Evolutionary conservation across 768 basidiomycete genomes (phyloP).

Genomic region (Boletus sp.): DNA sequence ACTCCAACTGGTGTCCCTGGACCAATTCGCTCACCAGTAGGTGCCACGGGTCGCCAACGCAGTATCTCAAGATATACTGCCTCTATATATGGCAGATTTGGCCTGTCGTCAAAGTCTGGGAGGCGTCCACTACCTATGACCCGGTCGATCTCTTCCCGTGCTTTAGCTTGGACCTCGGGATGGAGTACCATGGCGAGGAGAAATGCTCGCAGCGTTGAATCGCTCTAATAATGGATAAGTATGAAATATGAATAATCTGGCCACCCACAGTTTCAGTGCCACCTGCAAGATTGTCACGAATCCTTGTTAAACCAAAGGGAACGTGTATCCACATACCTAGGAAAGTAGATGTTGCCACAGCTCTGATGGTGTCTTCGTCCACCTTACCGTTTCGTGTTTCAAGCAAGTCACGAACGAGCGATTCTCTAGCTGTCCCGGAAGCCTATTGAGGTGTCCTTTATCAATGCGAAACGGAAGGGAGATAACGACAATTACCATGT

Average conservation of each 20-base stretch:
- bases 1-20: background rate
- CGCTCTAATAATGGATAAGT: constrained; percentile 11
- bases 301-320: background rate
- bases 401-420: constrained; percentile 21
- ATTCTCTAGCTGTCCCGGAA: constrained; percentile 19
- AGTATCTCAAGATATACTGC: constrained; percentile 31
- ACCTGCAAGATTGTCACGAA: constrained; percentile 10
- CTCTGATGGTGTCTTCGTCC: constrained; percentile 17
- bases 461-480: background rate
- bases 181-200: constrained; percentile 33
- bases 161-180: constrained; percentile 31
- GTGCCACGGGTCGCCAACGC: constrained; percentile 31
- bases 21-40: constrained; percentile 21
- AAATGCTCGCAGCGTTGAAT: constrained; percentile 21
- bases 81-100: constrained; percentile 30
- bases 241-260: background rate
- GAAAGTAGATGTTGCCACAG: constrained; percentile 21
- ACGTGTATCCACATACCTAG: constrained; percentile 13
- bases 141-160: constrained; percentile 30
- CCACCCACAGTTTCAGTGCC: constrained; percentile 27
- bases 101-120: constrained; percentile 27
- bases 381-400: background rate
- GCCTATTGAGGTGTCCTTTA: constrained; percentile 2
- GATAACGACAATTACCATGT: constrained; percentile 16
- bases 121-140: constrained; percentile 31